These are phyloP conservation scores for Boletus eberwhitei DNA, from an alignment of 768 basidiomycete species.

Conservation along the genomic window DNA sequence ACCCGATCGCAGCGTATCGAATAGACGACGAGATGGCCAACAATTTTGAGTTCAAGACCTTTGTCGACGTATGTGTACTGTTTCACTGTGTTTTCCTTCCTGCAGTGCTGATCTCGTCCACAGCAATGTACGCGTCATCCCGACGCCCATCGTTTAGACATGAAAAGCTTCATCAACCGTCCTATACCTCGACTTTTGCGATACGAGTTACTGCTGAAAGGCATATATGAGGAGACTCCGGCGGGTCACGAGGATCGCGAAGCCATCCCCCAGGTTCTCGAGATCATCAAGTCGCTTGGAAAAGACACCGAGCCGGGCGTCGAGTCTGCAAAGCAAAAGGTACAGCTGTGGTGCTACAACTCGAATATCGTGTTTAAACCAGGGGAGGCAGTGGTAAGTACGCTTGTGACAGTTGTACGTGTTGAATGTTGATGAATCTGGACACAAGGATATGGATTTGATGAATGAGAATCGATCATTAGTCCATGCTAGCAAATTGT, in stretches of 20 bases:
- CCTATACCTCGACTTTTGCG: slow-evolving; percentile 88
- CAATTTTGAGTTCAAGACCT: slow-evolving; percentile 75
- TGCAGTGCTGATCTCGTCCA: not conserved
- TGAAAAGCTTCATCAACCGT: slow-evolving; percentile 91
- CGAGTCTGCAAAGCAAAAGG: slow-evolving; percentile 79
- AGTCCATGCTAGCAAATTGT: slow-evolving; percentile 78
- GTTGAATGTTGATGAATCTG: not conserved
- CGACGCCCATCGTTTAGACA: slow-evolving; percentile 78
- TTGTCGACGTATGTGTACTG: slow-evolving; percentile 65
- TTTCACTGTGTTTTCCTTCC: not conserved
- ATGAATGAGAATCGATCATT: slow-evolving; percentile 78
- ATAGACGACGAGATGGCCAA: slow-evolving; percentile 86
- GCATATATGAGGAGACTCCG: slow-evolving; percentile 73
- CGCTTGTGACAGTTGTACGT: not conserved
- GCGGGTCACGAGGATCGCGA: slow-evolving; percentile 76
- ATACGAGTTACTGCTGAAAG: slow-evolving; percentile 81
- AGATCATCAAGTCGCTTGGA: slow-evolving; percentile 81
- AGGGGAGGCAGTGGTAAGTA: slow-evolving; percentile 62
- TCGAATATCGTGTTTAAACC: slow-evolving; percentile 75
- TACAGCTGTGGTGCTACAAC: slow-evolving; percentile 85
- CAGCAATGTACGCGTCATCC: slow-evolving; percentile 59
- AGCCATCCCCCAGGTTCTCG: slow-evolving; percentile 80
- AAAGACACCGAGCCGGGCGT: slow-evolving; percentile 89
- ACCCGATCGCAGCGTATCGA: slow-evolving; percentile 85
- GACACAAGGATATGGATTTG: slow-evolving; percentile 80